Conservation (phyloP, 2,329 filamentous ascomycete genomes). For the Botrytis medusae region DNA sequence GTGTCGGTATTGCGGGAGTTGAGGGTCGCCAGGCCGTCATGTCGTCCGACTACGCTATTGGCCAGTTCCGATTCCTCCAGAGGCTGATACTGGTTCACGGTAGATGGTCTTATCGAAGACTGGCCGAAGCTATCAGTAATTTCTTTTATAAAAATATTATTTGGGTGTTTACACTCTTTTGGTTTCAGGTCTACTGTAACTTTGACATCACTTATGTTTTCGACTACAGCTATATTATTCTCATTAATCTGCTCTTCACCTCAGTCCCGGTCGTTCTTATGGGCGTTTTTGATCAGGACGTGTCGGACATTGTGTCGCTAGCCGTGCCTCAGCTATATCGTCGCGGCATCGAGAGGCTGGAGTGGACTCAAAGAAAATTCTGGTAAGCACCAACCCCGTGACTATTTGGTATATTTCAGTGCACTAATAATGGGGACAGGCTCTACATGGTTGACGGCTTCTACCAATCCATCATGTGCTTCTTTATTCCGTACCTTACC, state of each 20-base stretch:
- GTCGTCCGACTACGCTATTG: slow-evolving; percentile 95
- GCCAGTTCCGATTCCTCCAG: slow-evolving; percentile 86
- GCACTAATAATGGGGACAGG: slow-evolving; percentile 47
- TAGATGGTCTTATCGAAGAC: slow-evolving; percentile 90
- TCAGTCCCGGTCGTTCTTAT: slow-evolving; percentile 93
- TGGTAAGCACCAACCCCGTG: slow-evolving; percentile 62
- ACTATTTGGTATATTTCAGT: no score
- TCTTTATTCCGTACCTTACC: slow-evolving; percentile 86
- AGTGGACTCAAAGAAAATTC: slow-evolving; percentile 96
- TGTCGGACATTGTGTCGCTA: slow-evolving; percentile 88
- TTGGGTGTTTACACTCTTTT: slow-evolving; percentile 95
- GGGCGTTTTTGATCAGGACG: slow-evolving; percentile 95
- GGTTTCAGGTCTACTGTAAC: slow-evolving; percentile 94
- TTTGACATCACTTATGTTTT: slow-evolving; percentile 97
- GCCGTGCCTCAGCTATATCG: slow-evolving; percentile 95
- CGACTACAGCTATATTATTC: slow-evolving; percentile 95
- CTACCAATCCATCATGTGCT: slow-evolving; percentile 92
- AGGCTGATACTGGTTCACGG: slow-evolving; percentile 86
- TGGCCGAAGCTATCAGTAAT: slow-evolving; percentile 92
- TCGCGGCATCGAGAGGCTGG: slow-evolving; percentile 88
- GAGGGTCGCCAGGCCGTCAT: slow-evolving; percentile 92
- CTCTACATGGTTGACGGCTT: slow-evolving; percentile 92
- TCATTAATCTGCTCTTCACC: slow-evolving; percentile 96
- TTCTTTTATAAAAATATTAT: slow-evolving; percentile 99
- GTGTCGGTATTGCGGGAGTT: slow-evolving; percentile 89